Percentiles rank a stretch among this genome's conserved stretches.
These are phyloP conservation scores for Senecio squalidus DNA, from an alignment of 140 eudicot genomes.

Conservation along the genomic window DNA sequence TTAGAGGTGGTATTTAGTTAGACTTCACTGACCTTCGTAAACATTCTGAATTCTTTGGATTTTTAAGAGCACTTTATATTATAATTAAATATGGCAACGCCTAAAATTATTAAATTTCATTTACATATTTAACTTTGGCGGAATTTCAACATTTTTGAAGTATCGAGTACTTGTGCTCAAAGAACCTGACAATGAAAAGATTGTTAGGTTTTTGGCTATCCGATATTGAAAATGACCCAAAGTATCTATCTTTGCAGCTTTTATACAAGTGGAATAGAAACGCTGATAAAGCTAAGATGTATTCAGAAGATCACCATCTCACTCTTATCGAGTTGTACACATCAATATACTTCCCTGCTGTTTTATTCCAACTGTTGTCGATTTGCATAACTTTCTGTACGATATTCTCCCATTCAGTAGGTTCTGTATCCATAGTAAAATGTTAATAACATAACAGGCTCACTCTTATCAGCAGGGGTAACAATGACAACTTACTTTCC, in stretches of 20 bases:
- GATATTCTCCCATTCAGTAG: constrained; percentile 47
- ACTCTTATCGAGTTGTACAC: constrained; percentile 57
- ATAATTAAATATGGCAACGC: not conserved
- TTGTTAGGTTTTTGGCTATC: constrained; percentile 4
- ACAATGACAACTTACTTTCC: constrained; percentile 44
- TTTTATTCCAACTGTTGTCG: constrained; percentile 80
- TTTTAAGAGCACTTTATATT: too few relatives aligned
- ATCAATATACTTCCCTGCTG: constrained; percentile 66
- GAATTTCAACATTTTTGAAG: not conserved
- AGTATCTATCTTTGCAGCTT: not conserved
- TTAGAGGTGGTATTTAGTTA: too few relatives aligned
- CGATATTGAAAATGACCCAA: not conserved
- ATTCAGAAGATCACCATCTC: constrained; percentile 18
- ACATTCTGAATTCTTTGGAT: not conserved
- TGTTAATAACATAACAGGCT: not conserved
- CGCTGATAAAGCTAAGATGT: not conserved
- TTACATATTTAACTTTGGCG: not conserved
- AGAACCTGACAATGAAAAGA: not conserved
- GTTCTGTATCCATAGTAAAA: constrained; percentile 38
- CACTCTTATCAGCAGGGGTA: not conserved
- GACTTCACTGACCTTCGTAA: too few relatives aligned
- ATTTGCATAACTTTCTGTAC: constrained; percentile 54
- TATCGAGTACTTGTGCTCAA: not conserved
- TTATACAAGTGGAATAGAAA: not conserved
- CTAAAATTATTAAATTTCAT: not conserved